Conservation (phyloP, 2,329 filamentous ascomycete genomes). For the Sporothrix curviconia region DNA sequence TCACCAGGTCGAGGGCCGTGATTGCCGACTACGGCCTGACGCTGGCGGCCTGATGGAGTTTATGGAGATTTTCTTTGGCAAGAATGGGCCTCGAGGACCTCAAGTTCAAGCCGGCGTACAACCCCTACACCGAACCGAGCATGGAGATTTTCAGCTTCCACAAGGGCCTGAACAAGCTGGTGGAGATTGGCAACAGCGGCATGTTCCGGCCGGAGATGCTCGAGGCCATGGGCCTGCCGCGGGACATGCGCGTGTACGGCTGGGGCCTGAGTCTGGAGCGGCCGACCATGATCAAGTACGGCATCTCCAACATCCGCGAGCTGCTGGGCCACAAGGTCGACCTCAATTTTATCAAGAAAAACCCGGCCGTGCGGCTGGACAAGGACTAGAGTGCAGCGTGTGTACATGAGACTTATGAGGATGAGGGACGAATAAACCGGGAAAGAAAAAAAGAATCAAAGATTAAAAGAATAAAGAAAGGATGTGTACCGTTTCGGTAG, state of each 20-base stretch:
- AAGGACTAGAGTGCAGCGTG: slow-evolving; percentile 53
- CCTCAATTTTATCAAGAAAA: slow-evolving; percentile 83
- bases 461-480: not conserved
- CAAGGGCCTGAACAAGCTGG: slow-evolving; percentile 78
- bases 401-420: not conserved
- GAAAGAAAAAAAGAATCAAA: not conserved
- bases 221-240: slow-evolving; percentile 82
- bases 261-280: slow-evolving; percentile 88
- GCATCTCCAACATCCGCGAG: slow-evolving; percentile 84
- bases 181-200: slow-evolving; percentile 95
- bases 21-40: slow-evolving; percentile 95
- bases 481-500: not conserved
- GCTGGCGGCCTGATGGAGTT: slow-evolving; percentile 76
- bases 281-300: slow-evolving; percentile 96
- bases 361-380: slow-evolving; percentile 83
- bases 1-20: slow-evolving; percentile 96
- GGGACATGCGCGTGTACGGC: slow-evolving; percentile 83
- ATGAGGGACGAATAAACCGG: not conserved
- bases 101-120: slow-evolving; percentile 92
- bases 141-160: slow-evolving; percentile 99
- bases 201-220: slow-evolving; percentile 99
- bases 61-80: slow-evolving; percentile 61
- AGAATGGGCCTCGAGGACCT: slow-evolving; percentile 84
- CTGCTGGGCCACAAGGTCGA: slow-evolving; percentile 93
- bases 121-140: slow-evolving; percentile 88